These are phyloP conservation scores for Pseudozyma sp. DNA, from an alignment of 1,284 basidiomycete species.

Conservation along the genomic window DNA sequence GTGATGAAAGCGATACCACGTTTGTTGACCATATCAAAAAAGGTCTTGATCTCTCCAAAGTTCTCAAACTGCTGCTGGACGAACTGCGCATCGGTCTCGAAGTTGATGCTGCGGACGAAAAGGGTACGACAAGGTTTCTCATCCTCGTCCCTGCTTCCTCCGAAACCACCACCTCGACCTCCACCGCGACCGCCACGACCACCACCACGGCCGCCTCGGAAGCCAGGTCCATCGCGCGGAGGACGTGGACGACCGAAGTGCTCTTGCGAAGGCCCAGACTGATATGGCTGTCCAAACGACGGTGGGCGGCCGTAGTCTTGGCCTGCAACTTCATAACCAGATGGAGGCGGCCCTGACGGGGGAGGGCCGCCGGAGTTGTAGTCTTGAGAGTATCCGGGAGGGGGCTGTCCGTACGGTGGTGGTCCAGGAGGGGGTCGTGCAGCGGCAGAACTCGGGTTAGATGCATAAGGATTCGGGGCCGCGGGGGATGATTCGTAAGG, in stretches of 20 bases:
- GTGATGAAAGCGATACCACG: constrained; percentile 98
- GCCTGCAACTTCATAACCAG: constrained; percentile 14
- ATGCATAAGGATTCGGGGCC: constrained; percentile 1
- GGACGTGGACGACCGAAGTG: constrained; percentile 28
- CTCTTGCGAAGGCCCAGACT: constrained; percentile 12
- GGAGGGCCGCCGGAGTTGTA: constrained; percentile 13
- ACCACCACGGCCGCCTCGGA: constrained; percentile 31
- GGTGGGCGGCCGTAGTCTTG: constrained; percentile 21
- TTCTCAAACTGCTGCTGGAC: constrained; percentile 84
- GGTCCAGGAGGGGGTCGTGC: constrained; percentile 14
- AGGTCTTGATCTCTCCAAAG: constrained; percentile 94
- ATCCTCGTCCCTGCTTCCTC: constrained; percentile 69
- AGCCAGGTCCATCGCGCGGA: constrained; percentile 18
- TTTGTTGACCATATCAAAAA: constrained; percentile 92
- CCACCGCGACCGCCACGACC: constrained; percentile 26
- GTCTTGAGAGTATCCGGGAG: constrained; percentile 20
- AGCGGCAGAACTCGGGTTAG: constrained; percentile 20
- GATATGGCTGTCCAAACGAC: constrained; percentile 20
- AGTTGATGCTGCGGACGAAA: constrained; percentile 85
- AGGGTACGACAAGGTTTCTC: constrained; percentile 93
- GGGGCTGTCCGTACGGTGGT: constrained; percentile 20
- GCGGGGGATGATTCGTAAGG: neutral
- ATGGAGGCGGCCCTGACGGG: constrained; percentile 8
- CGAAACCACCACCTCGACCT: constrained; percentile 26
- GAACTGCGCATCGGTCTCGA: constrained; percentile 34